phyloP scores from a whole-genome alignment of 345 rosid species.

The Durio zibethinus region DNA sequence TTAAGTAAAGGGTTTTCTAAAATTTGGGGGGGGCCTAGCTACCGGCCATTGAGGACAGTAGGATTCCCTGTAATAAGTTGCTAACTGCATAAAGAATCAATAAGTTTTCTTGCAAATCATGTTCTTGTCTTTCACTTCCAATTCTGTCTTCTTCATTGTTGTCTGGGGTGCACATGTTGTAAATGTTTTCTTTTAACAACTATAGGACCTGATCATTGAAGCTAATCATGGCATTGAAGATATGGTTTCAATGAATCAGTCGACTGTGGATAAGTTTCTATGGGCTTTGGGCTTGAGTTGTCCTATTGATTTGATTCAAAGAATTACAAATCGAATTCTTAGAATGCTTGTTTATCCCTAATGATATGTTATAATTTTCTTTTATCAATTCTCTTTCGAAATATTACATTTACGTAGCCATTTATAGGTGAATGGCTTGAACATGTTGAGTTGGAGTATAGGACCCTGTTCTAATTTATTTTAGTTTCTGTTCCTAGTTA shows the following conservation, averaged over 20 bases:
- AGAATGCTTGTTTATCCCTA: neutral
- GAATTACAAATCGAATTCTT: neutral
- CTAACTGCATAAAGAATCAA: neutral
- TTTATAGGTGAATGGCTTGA: neutral
- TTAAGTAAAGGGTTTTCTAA: too few relatives aligned
- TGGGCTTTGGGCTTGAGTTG: neutral
- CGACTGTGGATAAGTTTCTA: neutral
- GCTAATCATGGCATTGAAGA: neutral
- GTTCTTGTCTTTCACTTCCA: neutral
- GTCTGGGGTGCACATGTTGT: neutral
- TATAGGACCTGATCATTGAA: neutral
- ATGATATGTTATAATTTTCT: neutral
- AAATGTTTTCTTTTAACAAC: neutral
- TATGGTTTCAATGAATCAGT: neutral
- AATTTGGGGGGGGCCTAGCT: too few relatives aligned
- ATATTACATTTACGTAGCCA: neutral
- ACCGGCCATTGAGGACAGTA: too few relatives aligned
- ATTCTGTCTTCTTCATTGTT: neutral
- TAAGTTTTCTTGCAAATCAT: neutral
- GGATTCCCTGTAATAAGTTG: neutral
- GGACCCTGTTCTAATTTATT: neutral
- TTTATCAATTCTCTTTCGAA: neutral
- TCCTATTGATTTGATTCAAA: neutral
- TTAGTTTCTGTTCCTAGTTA: neutral
- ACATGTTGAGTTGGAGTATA: neutral